Conservation (phyloP, 371 early-diverging fungal species). For the Capillidium rhysosporum region DNA sequence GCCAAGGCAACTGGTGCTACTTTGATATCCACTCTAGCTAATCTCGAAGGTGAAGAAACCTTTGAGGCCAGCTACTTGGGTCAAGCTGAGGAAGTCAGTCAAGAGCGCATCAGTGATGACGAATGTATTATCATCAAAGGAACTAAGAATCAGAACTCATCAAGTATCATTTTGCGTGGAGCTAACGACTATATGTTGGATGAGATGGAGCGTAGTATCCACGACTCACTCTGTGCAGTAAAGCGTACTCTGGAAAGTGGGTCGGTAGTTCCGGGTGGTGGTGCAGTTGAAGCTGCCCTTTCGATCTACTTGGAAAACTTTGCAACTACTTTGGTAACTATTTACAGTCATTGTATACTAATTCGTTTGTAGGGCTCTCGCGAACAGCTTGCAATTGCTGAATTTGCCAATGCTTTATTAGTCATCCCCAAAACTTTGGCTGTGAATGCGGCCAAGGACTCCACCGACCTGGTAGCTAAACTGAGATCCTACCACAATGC, state of each 20-base stretch:
- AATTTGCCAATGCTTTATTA: slow-evolving; percentile 93
- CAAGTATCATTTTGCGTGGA: slow-evolving; percentile 94
- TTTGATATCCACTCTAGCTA: slow-evolving; percentile 89
- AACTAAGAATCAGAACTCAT: slow-evolving; percentile 73
- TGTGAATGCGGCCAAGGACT: slow-evolving; percentile 97
- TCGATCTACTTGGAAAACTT: slow-evolving; percentile 97
- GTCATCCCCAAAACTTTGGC: slow-evolving; percentile 97
- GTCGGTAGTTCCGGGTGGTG: slow-evolving; percentile 98
- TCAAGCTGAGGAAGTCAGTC: slow-evolving; percentile 86
- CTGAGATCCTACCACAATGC: slow-evolving; percentile 89
- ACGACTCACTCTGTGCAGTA: slow-evolving; percentile 95
- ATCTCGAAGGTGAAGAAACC: slow-evolving; percentile 94
- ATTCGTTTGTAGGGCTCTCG: slow-evolving; percentile 27
- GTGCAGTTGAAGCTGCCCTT: slow-evolving; percentile 96
- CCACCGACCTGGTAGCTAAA: slow-evolving; percentile 90
- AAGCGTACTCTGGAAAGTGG: slow-evolving; percentile 97
- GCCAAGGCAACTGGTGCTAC: slow-evolving; percentile 96
- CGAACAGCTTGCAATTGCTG: slow-evolving; percentile 96
- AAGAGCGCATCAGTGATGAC: slow-evolving; percentile 94
- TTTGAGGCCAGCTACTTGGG: slow-evolving; percentile 86
- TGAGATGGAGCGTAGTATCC: slow-evolving; percentile 98
- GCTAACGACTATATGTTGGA: slow-evolving; percentile 98
- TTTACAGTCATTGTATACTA: background rate
- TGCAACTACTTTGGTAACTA: slow-evolving; percentile 61
- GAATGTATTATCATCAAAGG: slow-evolving; percentile 95